Conservation (phyloP, 2,329 filamentous ascomycete genomes). For the Ambrosiella beaveri region DNA sequence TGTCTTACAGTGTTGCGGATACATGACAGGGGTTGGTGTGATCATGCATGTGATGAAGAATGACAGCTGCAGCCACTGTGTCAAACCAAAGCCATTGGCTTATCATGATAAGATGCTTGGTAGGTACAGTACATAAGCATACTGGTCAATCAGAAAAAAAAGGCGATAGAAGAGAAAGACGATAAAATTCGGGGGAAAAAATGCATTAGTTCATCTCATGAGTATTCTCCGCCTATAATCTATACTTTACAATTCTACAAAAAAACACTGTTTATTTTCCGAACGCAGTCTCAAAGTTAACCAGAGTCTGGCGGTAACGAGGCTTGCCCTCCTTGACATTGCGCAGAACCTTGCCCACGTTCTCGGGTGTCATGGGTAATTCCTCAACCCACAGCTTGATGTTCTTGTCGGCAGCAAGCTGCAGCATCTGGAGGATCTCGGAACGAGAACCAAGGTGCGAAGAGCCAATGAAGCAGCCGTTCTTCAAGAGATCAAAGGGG, state of each 20-base stretch:
- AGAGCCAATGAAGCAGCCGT: conserved; percentile 55
- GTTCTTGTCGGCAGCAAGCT: conserved; percentile 51
- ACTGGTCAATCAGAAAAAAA: too few relatives aligned
- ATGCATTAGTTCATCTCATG: not conserved
- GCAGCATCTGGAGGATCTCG: conserved; percentile 56
- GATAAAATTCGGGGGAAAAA: not conserved
- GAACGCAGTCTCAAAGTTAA: not conserved
- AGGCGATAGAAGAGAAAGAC: too few relatives aligned
- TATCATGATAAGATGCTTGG: too few relatives aligned
- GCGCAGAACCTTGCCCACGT: conserved; percentile 17
- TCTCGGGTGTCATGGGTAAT: conserved; percentile 55
- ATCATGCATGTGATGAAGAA: not conserved
- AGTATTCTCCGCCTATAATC: not conserved
- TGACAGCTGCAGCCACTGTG: not conserved
- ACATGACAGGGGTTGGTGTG: not conserved
- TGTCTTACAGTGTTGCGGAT: not conserved
- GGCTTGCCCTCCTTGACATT: conserved; percentile 2
- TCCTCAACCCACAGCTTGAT: conserved; percentile 55
- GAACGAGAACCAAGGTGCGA: conserved; percentile 53
- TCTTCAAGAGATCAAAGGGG: conserved; percentile 57
- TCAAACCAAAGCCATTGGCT: too few relatives aligned
- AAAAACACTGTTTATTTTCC: not conserved
- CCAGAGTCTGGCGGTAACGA: conserved; percentile 5
- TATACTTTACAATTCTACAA: not conserved
- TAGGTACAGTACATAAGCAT: too few relatives aligned